Evolutionary conservation across 2,329 filamentous ascomycete genomes (phyloP).

Genomic region (Fusarium setosum): DNA sequence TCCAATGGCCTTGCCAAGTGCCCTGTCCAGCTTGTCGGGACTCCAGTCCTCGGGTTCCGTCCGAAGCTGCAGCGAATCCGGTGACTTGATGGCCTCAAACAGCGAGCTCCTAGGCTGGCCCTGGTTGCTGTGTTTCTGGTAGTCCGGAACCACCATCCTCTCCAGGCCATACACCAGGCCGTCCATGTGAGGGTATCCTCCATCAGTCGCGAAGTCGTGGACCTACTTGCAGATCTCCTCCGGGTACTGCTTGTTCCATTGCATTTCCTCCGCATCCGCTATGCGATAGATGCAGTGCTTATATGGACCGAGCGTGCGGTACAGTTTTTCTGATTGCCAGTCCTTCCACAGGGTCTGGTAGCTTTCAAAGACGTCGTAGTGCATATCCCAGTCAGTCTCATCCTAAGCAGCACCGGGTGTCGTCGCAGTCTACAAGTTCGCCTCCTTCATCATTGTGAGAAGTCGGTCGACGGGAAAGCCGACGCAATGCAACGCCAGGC

Average conservation of each 20-base stretch:
- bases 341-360: background rate
- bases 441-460: background rate
- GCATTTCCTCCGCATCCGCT: background rate
- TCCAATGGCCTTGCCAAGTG: background rate
- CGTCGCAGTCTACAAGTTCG: too few relatives aligned
- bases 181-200: background rate
- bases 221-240: background rate
- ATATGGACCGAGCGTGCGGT: background rate
- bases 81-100: background rate
- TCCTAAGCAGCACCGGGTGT: too few relatives aligned
- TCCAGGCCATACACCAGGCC: background rate
- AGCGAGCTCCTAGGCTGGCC: background rate
- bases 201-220: background rate
- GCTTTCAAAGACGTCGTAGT: background rate
- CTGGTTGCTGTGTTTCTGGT: background rate
- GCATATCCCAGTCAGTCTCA: too few relatives aligned
- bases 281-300: background rate
- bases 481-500: background rate
- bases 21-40: background rate
- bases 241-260: background rate
- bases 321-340: background rate
- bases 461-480: background rate
- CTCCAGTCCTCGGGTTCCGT: background rate
- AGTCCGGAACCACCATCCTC: background rate
- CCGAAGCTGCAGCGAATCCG: background rate